These are phyloP conservation scores for Tolypocladium amazonense DNA, from an alignment of 2,329 filamentous ascomycete species.

Conservation along the genomic window DNA sequence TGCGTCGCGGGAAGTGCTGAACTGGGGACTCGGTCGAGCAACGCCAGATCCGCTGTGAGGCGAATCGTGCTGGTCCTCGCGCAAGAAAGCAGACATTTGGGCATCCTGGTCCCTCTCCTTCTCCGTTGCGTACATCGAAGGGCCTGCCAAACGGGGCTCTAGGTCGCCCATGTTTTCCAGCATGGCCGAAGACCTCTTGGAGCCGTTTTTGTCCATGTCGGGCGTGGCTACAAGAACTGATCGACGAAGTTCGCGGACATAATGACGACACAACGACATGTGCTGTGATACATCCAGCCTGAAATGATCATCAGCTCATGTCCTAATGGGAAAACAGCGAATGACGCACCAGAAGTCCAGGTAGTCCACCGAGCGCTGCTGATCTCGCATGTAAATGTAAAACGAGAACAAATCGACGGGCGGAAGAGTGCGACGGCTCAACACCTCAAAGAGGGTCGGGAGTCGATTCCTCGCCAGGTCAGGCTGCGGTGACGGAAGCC, in stretches of 20 bases:
- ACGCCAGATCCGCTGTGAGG: constrained; percentile 37
- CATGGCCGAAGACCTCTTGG: constrained; percentile 74
- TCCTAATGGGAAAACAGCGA: background rate
- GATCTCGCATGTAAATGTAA: constrained; percentile 99
- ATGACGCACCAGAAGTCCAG: constrained; percentile 83
- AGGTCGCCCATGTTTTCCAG: constrained; percentile 65
- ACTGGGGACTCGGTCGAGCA: constrained; percentile 42
- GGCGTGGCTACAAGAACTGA: constrained; percentile 91
- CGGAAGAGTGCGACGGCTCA: constrained; percentile 86
- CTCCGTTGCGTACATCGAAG: constrained; percentile 52
- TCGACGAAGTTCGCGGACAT: constrained; percentile 86
- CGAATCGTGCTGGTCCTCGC: constrained; percentile 53
- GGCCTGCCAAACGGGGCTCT: constrained; percentile 46
- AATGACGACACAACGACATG: constrained; percentile 94
- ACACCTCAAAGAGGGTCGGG: constrained; percentile 89
- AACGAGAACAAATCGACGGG: constrained; percentile 97
- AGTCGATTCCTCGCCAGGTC: constrained; percentile 68
- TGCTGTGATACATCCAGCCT: constrained; percentile 99
- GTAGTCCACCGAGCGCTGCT: constrained; percentile 95
- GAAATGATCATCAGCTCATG: constrained; percentile 3
- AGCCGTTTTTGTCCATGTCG: constrained; percentile 70
- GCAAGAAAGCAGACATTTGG: constrained; percentile 81
- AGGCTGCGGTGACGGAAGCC: constrained; percentile 42
- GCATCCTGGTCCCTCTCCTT: constrained; percentile 75
- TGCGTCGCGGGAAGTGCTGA: constrained; percentile 48